Evolutionary conservation across 1,139 yeast genomes (phyloP), one percentile per base, ranked within the genome.

Genomic region (Suhomyces yuchorum): DNA sequence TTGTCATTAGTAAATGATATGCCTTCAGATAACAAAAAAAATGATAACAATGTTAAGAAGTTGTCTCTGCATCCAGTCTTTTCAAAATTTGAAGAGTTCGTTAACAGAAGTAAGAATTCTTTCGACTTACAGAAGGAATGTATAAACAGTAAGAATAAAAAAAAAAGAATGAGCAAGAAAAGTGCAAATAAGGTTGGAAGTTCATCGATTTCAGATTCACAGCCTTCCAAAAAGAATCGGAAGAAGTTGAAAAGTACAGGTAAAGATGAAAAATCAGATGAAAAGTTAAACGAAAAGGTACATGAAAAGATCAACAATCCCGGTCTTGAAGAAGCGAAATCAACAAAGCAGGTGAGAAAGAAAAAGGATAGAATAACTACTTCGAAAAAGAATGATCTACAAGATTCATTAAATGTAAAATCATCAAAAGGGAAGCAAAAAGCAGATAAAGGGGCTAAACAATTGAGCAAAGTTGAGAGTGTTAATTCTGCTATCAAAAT

Each of bases 1-100:
- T 60, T 55, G 42, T 58, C 68, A 1, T 42, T 66, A 8, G 65
- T 55, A 44, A 57, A 60, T 37, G 58, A 59, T 39, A 63, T 67
- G 66, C 65, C 66, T 4, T 6, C 26, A 19, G 15, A 15, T 24
- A 8, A 12, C 11, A 28, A 26, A 19, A 28, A 28, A 19, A 14
- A 50, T 53, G 34, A 46, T 48, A 3, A 50, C 4, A 30, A 39
- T 18, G 3, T 30, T 9, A 30, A 39, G 23, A 18, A 28, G 19
- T 24, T 37, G 9, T 37, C 39, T 11, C 20, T 17, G n/a, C 26
- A 52, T 41, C 47, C 49, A 8, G 32, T 51, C 8, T 57, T 46
- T 20, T 52, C 57, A 26, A 58, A 53, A 36, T 59, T 54, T 36
- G 26, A 51, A 35, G 44, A 46, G 22, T 52, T 51, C 32, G 50